Conservation (phyloP, 2,329 filamentous ascomycete species). For the Cladosporium sp. region DNA sequence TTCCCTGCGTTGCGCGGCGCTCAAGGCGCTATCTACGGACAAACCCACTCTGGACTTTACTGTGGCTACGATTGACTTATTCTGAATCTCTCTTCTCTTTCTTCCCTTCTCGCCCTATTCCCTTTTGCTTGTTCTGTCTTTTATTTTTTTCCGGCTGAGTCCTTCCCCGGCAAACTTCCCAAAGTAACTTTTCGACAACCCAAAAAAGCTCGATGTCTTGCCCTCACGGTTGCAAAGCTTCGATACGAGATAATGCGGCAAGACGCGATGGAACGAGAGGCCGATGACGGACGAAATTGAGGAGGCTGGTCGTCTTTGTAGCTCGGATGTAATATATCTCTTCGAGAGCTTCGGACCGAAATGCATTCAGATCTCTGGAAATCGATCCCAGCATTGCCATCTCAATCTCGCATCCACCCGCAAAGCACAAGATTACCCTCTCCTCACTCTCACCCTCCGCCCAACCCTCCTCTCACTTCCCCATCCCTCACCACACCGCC, state of each 20-base stretch:
- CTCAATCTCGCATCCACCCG: too few relatives aligned
- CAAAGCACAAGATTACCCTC: too few relatives aligned
- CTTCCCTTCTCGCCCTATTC: not conserved
- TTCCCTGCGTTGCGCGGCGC: constrained; percentile 2
- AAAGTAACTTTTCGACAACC: not conserved
- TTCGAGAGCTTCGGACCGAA: too few relatives aligned
- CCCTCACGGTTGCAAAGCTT: not conserved
- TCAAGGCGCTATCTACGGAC: constrained; percentile 6
- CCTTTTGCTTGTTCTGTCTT: constrained; percentile 1
- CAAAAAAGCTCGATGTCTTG: not conserved
- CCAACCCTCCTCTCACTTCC: too few relatives aligned
- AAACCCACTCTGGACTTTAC: constrained; percentile 4
- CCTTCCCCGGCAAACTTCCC: not conserved
- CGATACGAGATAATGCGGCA: constrained; percentile 9
- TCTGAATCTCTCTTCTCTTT: not conserved
- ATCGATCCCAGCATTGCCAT: too few relatives aligned
- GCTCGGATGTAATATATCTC: constrained; percentile 9
- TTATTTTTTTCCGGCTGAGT: not conserved
- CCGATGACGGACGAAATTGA: not conserved
- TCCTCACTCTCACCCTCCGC: too few relatives aligned
- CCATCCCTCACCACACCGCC: not conserved
- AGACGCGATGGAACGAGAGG: not conserved
- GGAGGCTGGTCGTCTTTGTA: not conserved
- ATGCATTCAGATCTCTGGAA: too few relatives aligned
- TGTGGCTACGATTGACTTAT: constrained; percentile 6